Evolutionary conservation across 805 yeast species (phyloP).

Genomic region (Metschnikowia similis): DNA sequence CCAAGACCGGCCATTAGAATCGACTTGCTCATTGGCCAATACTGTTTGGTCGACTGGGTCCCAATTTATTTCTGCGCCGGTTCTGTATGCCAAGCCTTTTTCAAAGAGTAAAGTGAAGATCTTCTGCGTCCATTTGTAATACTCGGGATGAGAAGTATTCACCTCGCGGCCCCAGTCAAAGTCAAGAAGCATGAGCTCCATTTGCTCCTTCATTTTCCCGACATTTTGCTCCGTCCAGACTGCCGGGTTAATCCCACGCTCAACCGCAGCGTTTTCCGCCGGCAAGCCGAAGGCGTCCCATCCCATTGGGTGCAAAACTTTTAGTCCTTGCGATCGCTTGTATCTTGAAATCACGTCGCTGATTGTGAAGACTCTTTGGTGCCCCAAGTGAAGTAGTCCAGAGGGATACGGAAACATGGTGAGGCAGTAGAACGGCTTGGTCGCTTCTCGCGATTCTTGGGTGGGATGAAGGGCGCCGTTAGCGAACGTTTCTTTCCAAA

Average conservation of each 20-base stretch:
- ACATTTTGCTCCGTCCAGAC: conserved; percentile 83
- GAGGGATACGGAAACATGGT: conserved; percentile 97
- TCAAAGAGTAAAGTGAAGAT: conserved; percentile 70
- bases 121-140: conserved; percentile 90
- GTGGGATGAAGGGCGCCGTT: conserved; percentile 36
- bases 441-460: not conserved
- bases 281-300: conserved; percentile 99
- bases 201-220: conserved; percentile 79
- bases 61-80: conserved; percentile 92
- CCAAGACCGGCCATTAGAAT: conserved; percentile 88
- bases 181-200: conserved; percentile 71
- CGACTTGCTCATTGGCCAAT: conserved; percentile 94
- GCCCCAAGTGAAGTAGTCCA: conserved; percentile 91
- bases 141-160: conserved; percentile 79
- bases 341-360: conserved; percentile 80
- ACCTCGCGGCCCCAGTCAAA: conserved; percentile 94
- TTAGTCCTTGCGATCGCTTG: conserved; percentile 67
- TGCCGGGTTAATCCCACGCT: conserved; percentile 71
- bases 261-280: conserved; percentile 97
- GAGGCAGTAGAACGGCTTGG: conserved; percentile 52
- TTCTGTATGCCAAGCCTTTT: conserved; percentile 79
- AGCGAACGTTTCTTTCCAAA: conserved; percentile 41
- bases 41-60: conserved; percentile 96
- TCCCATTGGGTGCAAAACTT: conserved; percentile 95
- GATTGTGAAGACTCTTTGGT: conserved; percentile 86